These are phyloP conservation scores for Thelonectria blattea DNA, from an alignment of 2,329 filamentous ascomycete genomes.

Conservation along the genomic window DNA sequence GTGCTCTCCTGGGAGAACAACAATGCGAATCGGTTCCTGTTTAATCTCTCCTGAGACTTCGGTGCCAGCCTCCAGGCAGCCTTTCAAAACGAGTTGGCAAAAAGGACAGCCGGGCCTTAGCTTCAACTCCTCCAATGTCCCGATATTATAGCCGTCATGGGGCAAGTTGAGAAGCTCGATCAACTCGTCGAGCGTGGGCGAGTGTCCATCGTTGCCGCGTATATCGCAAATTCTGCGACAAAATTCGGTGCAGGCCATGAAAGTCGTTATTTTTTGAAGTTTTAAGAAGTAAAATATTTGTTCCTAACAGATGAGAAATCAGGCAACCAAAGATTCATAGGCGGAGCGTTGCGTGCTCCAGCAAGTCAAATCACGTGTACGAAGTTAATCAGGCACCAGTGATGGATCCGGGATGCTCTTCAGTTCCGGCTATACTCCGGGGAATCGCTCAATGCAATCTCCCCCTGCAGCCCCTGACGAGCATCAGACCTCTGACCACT, in stretches of 20 bases:
- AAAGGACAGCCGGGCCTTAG: neutral
- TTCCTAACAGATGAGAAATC: too few species aligned
- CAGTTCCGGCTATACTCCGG: neutral
- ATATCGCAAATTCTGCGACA: neutral
- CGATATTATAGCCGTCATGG: neutral
- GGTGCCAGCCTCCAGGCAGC: neutral
- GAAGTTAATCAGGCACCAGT: too few species aligned
- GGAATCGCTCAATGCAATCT: neutral
- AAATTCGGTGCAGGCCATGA: slow-evolving; percentile 6
- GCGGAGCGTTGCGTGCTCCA: too few species aligned
- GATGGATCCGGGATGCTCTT: too few species aligned
- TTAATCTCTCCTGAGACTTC: neutral
- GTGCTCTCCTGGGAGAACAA: neutral
- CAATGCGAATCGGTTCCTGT: neutral
- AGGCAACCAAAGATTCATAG: too few species aligned
- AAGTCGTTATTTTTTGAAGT: too few species aligned
- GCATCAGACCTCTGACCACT: neutral
- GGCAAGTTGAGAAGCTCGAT: neutral
- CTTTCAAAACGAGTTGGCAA: neutral
- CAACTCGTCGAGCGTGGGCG: slow-evolving; percentile 3
- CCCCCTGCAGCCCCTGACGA: neutral
- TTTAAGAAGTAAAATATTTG: too few species aligned
- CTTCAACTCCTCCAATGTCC: neutral
- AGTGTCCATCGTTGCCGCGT: neutral
- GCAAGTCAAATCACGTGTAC: too few species aligned